Conservation (phyloP, 2,329 filamentous ascomycete genomes). For the Curvularia verruculosa region DNA sequence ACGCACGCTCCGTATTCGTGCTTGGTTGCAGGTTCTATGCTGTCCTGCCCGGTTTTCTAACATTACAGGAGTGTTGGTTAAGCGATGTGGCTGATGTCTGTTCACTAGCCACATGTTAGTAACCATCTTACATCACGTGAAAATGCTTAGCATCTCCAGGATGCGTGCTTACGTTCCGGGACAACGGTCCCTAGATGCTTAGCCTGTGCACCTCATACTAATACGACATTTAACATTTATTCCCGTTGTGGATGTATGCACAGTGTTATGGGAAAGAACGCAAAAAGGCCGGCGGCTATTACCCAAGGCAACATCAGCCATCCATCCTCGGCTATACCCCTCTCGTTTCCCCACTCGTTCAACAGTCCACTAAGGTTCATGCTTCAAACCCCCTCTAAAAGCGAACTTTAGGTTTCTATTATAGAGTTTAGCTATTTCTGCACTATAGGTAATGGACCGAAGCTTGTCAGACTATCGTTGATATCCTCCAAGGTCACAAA, state of each 20-base stretch:
- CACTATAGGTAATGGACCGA: not conserved
- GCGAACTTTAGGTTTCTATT: no score
- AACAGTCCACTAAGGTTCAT: not conserved
- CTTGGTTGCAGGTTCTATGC: conserved; percentile 1
- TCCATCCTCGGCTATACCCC: not conserved
- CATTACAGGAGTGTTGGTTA: not conserved
- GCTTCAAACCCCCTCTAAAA: not conserved
- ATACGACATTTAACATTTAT: not conserved
- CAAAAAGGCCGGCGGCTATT: conserved; percentile 12
- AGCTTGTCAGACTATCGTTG: not conserved
- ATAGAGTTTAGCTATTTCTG: not conserved
- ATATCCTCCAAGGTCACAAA: not conserved
- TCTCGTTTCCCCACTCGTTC: not conserved
- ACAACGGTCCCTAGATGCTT: not conserved
- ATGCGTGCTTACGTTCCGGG: not conserved
- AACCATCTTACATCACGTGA: not conserved
- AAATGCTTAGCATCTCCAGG: not conserved
- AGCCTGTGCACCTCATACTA: not conserved
- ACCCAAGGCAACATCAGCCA: not conserved
- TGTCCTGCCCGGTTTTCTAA: not conserved
- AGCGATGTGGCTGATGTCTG: not conserved
- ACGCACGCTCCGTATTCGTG: not conserved
- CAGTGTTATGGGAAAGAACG: not conserved
- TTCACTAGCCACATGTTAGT: not conserved
- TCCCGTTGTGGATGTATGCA: not conserved